Base-by-base conservation (phyloP, 768 basidiomycete genomes). In the Asterophora parasitica region DNA sequence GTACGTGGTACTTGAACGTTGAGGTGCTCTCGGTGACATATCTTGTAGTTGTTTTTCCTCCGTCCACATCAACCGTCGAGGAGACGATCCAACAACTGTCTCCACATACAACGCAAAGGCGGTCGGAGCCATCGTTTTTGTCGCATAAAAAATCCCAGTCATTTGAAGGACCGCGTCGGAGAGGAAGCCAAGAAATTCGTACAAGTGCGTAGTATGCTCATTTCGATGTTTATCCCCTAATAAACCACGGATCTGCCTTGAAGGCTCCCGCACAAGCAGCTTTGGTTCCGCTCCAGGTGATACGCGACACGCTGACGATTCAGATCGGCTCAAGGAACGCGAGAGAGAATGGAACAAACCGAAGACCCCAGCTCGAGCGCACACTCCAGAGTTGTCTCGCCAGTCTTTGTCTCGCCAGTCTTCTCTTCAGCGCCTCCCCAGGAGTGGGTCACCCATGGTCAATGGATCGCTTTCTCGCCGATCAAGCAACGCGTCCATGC, bases 281-380 rank as follows among this genome's bases (percentile, higher is more conserved):
- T 42, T 47, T 10, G 47, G 45, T 43, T 46, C 42, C 11, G 31
- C 33, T 34, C 13, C 20, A 40, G 32, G 19, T 3, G 32, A 11
- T 13, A 36, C 40, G 32, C 37, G 42, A 6, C 49, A 49, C 31
- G 46, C 46, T 36, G 57, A 60, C 26, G 61, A 62, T 34, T 48
- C 44, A n/a, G 56, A 60, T 31, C 51, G 52, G 20, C 27, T 61
- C 7, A 68, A 64, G 41, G 73, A 77, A 43, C 75, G 67, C 30
- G 77, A 80, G 58, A 70, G 70, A 39, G 69, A 69, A 36, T 74
- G 79, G 81, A 76, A 75, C 50, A 60, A 55, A 40, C 59, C 52
- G 17, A 50, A 44, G 40, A 43, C 58, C 44, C 55, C 50, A 23
- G 42, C 42, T 27, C 54, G 52, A 35, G 35, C 57, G 16, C 48